Base-by-base conservation (phyloP, 129 eudicot species). In the Scalesia atractyloides region DNA sequence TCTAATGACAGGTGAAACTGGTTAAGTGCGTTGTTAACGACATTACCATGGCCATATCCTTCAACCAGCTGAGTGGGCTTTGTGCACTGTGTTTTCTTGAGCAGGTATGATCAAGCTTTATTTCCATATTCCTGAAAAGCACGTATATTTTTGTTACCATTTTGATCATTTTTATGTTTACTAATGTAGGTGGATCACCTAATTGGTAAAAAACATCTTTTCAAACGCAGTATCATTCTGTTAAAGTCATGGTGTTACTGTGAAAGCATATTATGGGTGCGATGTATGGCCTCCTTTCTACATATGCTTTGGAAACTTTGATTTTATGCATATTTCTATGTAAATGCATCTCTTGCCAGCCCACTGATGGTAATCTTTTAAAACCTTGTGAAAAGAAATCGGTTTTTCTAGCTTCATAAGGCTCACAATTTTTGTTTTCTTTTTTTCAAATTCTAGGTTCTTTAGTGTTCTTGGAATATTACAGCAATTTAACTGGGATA, bases 181-280 rank as follows among this genome's bases (percentile, higher is more conserved):
- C 4, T 33, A 1, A n/a, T n/a, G 37, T 4, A 33, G 3, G 4
- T 33, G 37, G 37, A 33, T 33, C 4, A 4, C 37, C 37, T 33
- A 33, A 33, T 4, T 33, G 37, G 4, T 1, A 33, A 33, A 33
- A 4, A 1, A 1, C 37, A 33, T 33, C 4, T 33, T 33, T 33
- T 1, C 4, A 33, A 33, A 47, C 96, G 93, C 5, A 90, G 99
- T 77, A 87, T 95, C 15, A 84, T 90, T 60, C 60, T 95, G 72
- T 76, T 95, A 66, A 95, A 95, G 63, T 78, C 97, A 20, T 95
- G 99, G 99, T 88, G 97, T 84, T 88, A 81, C 64, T 88, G 88
- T 13, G 99, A 95, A 69, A 90, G 41, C 91, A 82, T 26, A 72
- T 90, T 51, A 83, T 86, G 24, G 99, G 99, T 5, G 91, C 94